Conservation (phyloP, 208 protist genomes). For the Trypanosomatidae sp. region DNA sequence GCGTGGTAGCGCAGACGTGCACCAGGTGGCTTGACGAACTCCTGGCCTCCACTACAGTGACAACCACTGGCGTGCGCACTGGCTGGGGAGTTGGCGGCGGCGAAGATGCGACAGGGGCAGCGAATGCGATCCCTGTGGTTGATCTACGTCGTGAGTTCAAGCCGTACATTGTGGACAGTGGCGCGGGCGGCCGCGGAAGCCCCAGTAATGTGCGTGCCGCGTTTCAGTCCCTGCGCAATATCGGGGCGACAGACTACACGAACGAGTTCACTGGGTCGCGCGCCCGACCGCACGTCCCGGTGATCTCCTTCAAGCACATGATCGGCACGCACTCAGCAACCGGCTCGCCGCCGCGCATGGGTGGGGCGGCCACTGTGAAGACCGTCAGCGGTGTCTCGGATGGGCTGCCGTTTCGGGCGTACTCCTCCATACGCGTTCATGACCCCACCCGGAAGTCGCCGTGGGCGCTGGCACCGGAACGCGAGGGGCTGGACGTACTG, state of each 20-base stretch:
- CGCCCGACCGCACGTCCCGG: conserved; percentile 36
- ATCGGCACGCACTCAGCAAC: conserved; percentile 34
- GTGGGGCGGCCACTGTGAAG: neutral
- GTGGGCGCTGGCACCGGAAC: conserved; percentile 65
- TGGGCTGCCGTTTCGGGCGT: conserved; percentile 42
- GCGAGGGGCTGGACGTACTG: conserved; percentile 26
- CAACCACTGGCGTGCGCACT: conserved; percentile 11
- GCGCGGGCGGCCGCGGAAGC: neutral
- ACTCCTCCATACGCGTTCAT: conserved; percentile 59
- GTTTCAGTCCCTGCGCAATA: conserved; percentile 4
- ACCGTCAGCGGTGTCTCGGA: conserved; percentile 28
- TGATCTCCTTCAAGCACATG: conserved; percentile 38
- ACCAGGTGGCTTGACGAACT: conserved; percentile 31
- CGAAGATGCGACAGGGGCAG: conserved; percentile 7
- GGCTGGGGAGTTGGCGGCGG: conserved; percentile 3
- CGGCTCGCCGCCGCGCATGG: conserved; percentile 6
- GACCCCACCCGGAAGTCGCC: conserved; percentile 65
- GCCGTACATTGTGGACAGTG: conserved; percentile 16
- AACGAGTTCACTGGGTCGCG: conserved; percentile 32
- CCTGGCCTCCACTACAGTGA: conserved; percentile 29
- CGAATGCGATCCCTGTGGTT: conserved; percentile 38
- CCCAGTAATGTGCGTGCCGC: conserved; percentile 1
- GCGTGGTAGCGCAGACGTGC: conserved; percentile 22
- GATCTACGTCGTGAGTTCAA: conserved; percentile 62
- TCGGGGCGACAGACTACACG: conserved; percentile 10